phyloP scores from a whole-genome alignment of 805 yeast species.

The Diddensiella santjacobensis region DNA sequence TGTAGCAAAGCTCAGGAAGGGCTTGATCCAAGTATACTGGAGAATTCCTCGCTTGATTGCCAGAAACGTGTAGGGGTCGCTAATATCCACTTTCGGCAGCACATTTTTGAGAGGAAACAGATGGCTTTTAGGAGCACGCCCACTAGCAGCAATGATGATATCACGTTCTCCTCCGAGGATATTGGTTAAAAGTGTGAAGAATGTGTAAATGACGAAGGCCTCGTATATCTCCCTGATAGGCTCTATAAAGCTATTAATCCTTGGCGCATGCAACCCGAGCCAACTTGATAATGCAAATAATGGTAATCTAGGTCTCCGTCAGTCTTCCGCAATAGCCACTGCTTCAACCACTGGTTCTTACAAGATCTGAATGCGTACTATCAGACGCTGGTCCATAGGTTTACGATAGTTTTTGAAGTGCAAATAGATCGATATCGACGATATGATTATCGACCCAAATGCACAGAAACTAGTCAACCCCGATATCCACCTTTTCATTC shows the following conservation, averaged over 20 bases:
- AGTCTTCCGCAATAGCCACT: conserved; percentile 1
- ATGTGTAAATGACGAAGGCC: conserved; percentile 93
- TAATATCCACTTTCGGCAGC: conserved; percentile 60
- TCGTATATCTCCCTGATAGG: conserved; percentile 88
- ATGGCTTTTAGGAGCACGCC: conserved; percentile 67
- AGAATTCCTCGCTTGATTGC: conserved; percentile 77
- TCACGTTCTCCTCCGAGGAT: conserved; percentile 90
- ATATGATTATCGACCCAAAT: conserved; percentile 38
- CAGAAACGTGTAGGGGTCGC: conserved; percentile 79
- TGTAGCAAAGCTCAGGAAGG: conserved; percentile 62
- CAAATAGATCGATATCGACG: conserved; percentile 43
- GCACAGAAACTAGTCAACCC: conserved; percentile 16
- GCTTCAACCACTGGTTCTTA: background rate
- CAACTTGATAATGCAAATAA: conserved; percentile 72
- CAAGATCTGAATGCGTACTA: conserved; percentile 74
- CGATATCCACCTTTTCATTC: background rate
- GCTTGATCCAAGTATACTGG: conserved; percentile 95
- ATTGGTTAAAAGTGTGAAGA: conserved; percentile 75
- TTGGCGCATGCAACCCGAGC: conserved; percentile 47
- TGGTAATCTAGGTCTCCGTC: conserved; percentile 53
- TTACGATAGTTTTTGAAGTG: conserved; percentile 76
- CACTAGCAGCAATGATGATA: conserved; percentile 67
- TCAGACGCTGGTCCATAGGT: conserved; percentile 82
- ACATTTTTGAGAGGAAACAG: conserved; percentile 50
- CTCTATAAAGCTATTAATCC: conserved; percentile 49